Base-by-base conservation (phyloP, 495 filamentous ascomycete genomes). In the Arthonia radiata region DNA sequence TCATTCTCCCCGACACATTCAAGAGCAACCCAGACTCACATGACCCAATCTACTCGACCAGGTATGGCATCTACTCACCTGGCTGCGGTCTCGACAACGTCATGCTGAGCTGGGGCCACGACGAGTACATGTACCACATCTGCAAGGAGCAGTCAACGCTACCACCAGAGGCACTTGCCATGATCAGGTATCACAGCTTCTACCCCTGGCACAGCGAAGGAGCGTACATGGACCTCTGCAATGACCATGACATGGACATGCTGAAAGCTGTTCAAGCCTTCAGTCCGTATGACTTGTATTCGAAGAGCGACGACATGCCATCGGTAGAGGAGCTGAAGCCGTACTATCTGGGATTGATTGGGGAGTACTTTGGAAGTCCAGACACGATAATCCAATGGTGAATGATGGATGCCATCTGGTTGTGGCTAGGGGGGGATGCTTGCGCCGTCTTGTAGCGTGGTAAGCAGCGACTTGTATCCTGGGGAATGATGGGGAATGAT, bases 231-330 rank as follows among this genome's bases (percentile, higher is more conserved):
- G 66, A 70, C 49, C 58, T 86, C 35, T 86, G 89, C 78, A 56
- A 74, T 40, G 70, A 72, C 19, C 64, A 77, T 27, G 80, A 91
- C 38, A 53, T 66, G 47, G 56, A 58, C 32, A 73, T 89, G 69
- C 42, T 86, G 39, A 61, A 61, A 31, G 77, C 77, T 15, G 79
- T 86, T 15, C 59, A 59, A 47, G 79, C 74, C 4, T 91, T 91
- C 45, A 91, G 89, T 32, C 77, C 76, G 3, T 91, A 89, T 34
- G 80, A 91, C 43, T 34, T 91, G 29, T 91, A 91, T 48, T 82
- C 73, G 47, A 91, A 91, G 67, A 81, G 71, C 32, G 79, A 91
- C 37, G 70, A 64, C 5, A 53, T 78, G 18, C 75, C 75, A 3
- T 67, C 55, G 18, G 62, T 70, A 1, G 75, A 77, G 40, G 65